These are phyloP conservation scores for Neurospora sp. DNA, from an alignment of 2,329 filamentous ascomycete species.

Conservation along the genomic window DNA sequence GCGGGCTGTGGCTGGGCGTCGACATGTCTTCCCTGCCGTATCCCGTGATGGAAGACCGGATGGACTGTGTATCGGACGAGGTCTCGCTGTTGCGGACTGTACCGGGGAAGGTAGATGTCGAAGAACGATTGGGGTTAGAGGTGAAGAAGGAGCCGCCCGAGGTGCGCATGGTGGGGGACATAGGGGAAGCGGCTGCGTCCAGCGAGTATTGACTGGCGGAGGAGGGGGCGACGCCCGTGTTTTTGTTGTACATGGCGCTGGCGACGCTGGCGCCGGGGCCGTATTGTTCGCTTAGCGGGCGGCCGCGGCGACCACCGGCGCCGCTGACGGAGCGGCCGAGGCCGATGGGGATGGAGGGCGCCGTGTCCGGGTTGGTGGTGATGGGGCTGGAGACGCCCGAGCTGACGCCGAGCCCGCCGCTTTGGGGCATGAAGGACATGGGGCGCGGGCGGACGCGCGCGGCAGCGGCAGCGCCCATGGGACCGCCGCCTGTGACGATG, in stretches of 20 bases:
- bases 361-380: constrained; percentile 60
- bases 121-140: neutral
- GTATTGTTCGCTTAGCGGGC: constrained; percentile 56
- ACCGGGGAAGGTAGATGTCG: neutral
- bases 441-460: constrained; percentile 41
- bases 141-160: neutral
- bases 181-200: neutral
- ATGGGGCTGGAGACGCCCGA: constrained; percentile 10
- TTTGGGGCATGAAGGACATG: constrained; percentile 44
- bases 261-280: constrained; percentile 49
- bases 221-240: constrained; percentile 54
- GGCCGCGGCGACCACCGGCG: constrained; percentile 33
- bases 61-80: constrained; percentile 12
- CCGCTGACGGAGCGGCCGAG: constrained; percentile 41
- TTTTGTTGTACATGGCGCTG: constrained; percentile 78
- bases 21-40: constrained; percentile 28
- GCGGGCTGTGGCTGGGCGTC: constrained; percentile 38
- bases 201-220: neutral
- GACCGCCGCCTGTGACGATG: constrained; percentile 38
- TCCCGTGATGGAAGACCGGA: neutral
- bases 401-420: constrained; percentile 2
- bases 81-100: constrained; percentile 23
- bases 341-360: constrained; percentile 65
- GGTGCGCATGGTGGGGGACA: neutral
- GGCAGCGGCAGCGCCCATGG: constrained; percentile 1